These are phyloP conservation scores for Bacidia gigantensis DNA, from an alignment of 495 filamentous ascomycete genomes.

Conservation along the genomic window DNA sequence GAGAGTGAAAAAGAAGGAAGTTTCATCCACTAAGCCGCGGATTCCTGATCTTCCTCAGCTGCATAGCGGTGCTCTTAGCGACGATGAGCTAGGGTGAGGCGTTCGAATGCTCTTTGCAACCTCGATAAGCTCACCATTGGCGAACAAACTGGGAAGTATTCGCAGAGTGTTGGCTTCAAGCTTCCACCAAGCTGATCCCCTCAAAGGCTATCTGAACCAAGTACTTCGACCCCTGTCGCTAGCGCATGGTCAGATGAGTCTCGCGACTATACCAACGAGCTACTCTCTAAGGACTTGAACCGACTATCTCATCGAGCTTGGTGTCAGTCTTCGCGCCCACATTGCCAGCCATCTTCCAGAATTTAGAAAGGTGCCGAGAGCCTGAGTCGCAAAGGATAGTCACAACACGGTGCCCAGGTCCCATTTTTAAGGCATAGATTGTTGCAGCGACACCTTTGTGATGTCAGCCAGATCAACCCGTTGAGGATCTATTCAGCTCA, in stretches of 20 bases:
- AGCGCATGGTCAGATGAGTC: no score
- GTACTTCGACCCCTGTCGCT: no score
- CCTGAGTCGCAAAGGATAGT: constrained; percentile 89
- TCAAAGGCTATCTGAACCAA: no score
- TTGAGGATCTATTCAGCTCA: constrained; percentile 24
- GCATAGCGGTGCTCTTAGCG: neutral
- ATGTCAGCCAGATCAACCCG: neutral
- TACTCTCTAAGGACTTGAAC: neutral
- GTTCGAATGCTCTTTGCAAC: no score
- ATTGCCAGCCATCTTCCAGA: constrained; percentile 73
- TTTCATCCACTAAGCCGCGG: neutral
- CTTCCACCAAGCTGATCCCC: no score
- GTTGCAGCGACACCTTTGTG: constrained; percentile 66
- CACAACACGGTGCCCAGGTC: constrained; percentile 66
- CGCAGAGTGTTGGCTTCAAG: no score
- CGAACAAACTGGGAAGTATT: no score
- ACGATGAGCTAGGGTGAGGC: constrained; percentile 2
- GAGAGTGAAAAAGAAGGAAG: neutral
- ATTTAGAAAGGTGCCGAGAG: constrained; percentile 80
- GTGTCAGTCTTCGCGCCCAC: constrained; percentile 44
- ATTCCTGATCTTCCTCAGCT: neutral
- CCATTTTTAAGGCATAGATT: constrained; percentile 59
- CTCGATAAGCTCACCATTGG: no score
- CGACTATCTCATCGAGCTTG: constrained; percentile 38
- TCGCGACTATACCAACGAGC: no score